A percentile compares a stretch with the other conserved stretches of the same genome.
Conservation (phyloP, 2,329 filamentous ascomycete species). For the Fusarium robinianum region DNA sequence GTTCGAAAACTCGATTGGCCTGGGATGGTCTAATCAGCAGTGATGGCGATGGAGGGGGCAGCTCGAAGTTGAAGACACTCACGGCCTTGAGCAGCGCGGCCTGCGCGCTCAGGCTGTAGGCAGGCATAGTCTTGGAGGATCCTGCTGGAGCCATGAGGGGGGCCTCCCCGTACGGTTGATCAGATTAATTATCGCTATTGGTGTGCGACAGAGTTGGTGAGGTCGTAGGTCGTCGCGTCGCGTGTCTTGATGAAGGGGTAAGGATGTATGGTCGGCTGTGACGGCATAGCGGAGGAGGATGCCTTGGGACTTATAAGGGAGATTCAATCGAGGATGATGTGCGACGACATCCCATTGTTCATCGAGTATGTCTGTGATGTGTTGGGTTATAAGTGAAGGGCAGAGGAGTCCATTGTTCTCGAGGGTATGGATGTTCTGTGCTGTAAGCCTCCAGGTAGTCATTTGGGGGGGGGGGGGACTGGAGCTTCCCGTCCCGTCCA, state of each 20-base stretch:
- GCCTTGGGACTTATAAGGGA: slow-evolving; percentile 16
- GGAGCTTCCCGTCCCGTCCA: no score
- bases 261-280: slow-evolving; percentile 17
- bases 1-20: slow-evolving; percentile 48
- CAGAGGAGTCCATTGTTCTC: slow-evolving; percentile 23
- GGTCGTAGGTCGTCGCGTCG: slow-evolving; percentile 35
- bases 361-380: slow-evolving; percentile 5
- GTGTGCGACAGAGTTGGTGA: slow-evolving; percentile 14
- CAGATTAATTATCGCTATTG: slow-evolving; percentile 12
- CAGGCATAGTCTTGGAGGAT: slow-evolving; percentile 40
- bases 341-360: slow-evolving; percentile 24
- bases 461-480: neutral
- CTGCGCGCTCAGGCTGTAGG: slow-evolving; percentile 51
- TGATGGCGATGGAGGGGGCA: slow-evolving; percentile 6
- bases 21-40: slow-evolving; percentile 26
- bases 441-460: slow-evolving; percentile 4
- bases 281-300: slow-evolving; percentile 28
- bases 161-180: slow-evolving; percentile 10
- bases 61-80: slow-evolving; percentile 31
- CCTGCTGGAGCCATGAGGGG: slow-evolving; percentile 14
- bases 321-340: slow-evolving; percentile 19
- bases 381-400: slow-evolving; percentile 25
- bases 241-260: slow-evolving; percentile 30
- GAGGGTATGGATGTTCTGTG: slow-evolving; percentile 18
- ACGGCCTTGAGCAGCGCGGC: slow-evolving; percentile 62